Base-by-base conservation (phyloP, 192 early-diverging fungal species). In the Radiomyces spectabilis region DNA sequence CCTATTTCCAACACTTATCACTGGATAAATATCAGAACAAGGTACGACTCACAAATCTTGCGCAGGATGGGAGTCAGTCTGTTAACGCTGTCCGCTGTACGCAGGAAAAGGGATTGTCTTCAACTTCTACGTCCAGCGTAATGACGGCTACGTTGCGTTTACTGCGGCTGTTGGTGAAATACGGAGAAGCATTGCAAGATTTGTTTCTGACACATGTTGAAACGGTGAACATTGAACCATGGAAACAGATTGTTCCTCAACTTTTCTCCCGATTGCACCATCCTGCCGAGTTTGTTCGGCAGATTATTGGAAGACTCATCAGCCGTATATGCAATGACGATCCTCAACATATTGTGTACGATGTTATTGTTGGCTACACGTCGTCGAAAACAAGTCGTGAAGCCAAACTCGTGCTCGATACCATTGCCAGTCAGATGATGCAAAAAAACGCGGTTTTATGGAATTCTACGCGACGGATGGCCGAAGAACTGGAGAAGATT, bases 221-320 rank as follows among this genome's bases (percentile, higher is more conserved):
- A 1, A 61, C 54, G 34, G 74, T 59, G 34, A 53, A 61, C 32
- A 68, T 74, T 32, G 42, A 51, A 16, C 57, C 65, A 2, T 92
- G 89, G 89, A 71, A 81, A 37, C 58, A 59, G 6, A 73, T 92
- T 12, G 76, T 84, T 26, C 88, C 87, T 2, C 89, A 92, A 59
- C 60, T 92, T 10, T 89, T 89, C 63, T 72, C 86, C 0, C 74
- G 85, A 34, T 54, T 91, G 9, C 65, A 79, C 27, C 85, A 91
- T 51, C 83, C 82, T 1, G 72, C 80, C 3, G 33, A 62, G 7
- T 69, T 68, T 30, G 83, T 87, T 1, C 66, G 80, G 16, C 51
- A 74, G 7, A 44, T 71, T 22, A 69, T 85, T 19, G 61, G 67
- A 10, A 72, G 71, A 26, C 48, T 91, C 0, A 51, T 92, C 1